Conservation (phyloP, 2,329 filamentous ascomycete genomes). For the Colletotrichum limetticola region DNA sequence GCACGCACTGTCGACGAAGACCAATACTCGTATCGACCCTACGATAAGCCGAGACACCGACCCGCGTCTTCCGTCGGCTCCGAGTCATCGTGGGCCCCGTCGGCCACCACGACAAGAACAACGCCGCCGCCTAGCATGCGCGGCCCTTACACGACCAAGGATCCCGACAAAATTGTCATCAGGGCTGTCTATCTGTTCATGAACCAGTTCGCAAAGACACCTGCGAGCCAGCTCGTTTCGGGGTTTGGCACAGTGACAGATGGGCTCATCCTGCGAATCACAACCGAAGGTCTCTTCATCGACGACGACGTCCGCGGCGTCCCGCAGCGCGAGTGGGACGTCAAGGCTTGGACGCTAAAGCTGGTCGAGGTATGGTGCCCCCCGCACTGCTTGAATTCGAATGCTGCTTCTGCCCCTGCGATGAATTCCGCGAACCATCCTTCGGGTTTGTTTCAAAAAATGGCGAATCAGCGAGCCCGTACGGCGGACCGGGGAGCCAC, state of each 20-base stretch:
- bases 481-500: slow-evolving; percentile 59
- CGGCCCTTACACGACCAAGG: slow-evolving; percentile 84
- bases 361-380: slow-evolving; percentile 88
- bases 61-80: slow-evolving; percentile 77
- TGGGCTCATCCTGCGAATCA: slow-evolving; percentile 90
- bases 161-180: slow-evolving; percentile 96
- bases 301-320: slow-evolving; percentile 94
- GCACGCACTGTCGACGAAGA: slow-evolving; percentile 73
- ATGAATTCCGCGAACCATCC: slow-evolving; percentile 51
- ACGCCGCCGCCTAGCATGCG: slow-evolving; percentile 84
- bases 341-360: slow-evolving; percentile 98
- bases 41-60: slow-evolving; percentile 75
- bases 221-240: slow-evolving; percentile 88
- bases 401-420: slow-evolving; percentile 53
- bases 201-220: slow-evolving; percentile 88
- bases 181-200: slow-evolving; percentile 93
- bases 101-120: slow-evolving; percentile 84
- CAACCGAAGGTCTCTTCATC: slow-evolving; percentile 94
- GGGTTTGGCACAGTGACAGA: slow-evolving; percentile 89
- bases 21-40: slow-evolving; percentile 79
- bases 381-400: slow-evolving; percentile 66
- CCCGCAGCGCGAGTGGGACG: slow-evolving; percentile 97
- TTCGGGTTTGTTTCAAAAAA: slow-evolving; percentile 57
- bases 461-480: slow-evolving; percentile 56
- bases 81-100: slow-evolving; percentile 87